Evolutionary conservation across 2,329 filamentous ascomycete genomes (phyloP), one percentile per base, ranked within the genome.

Genomic region (Pestalotiopsis sp.): DNA sequence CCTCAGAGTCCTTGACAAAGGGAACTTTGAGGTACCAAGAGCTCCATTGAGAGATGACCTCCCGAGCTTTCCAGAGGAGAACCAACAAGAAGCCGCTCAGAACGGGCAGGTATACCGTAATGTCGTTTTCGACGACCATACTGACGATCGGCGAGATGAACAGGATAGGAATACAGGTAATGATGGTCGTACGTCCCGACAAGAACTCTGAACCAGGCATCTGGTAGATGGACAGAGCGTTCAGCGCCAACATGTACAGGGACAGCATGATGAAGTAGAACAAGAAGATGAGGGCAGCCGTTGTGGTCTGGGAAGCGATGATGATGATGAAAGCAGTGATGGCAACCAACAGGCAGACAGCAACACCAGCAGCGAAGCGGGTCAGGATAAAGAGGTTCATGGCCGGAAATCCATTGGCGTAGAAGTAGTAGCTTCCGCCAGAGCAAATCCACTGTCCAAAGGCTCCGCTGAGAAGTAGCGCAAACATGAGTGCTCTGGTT

Each of bases 251-350:
- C 14, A 64, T 20, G 61, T 64, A 64, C 26, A 39, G 24, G 39
- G 61, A 64, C 1, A 64, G 61, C 61, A 64, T 64, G 61, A 64
- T 26, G 61, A 64, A 64, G 40, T 64, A 64, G 61, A 64, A 64
- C 7, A 64, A n/a, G 40, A 64, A 64, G 35, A 64, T 64, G 17
- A 22, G n/a, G 9, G 61, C 61, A 4, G 61, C 38, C 3, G 61
- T 64, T 6, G 61, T 35, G 20, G 38, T 64, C 61, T 52, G 61
- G 14, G 40, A 22, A 9, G 17, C 13, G 39, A 64, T 64, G 26
- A 64, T 44, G 20, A 52, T 35, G 22, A 64, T 52, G 61, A 64
- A 64, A 11, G 38, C 61, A 64, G 55, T 52, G 20, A 64, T 35
- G 39, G 61, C 38, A 35, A 44, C 40, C 61, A 64, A 14, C 7